Conservation (phyloP, 2,329 filamentous ascomycete species). For the Colletotrichum sp. region DNA sequence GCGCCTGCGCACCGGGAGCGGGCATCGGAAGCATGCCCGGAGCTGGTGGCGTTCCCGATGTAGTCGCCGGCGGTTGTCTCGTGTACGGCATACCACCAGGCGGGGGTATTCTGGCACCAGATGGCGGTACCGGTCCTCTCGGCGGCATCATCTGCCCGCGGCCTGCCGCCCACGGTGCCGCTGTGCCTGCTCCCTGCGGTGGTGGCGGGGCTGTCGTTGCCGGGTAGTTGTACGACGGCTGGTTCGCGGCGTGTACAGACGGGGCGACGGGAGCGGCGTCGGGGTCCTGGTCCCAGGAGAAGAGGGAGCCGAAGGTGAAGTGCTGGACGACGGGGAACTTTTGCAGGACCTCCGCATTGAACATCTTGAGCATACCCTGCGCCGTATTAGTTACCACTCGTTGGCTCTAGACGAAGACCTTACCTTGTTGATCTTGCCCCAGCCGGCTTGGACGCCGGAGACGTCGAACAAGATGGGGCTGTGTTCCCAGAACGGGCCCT, state of each 20-base stretch:
- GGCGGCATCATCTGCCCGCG: slow-evolving; percentile 31
- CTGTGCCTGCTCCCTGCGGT: slow-evolving; percentile 34
- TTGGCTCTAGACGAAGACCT: neutral
- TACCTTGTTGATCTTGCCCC: slow-evolving; percentile 96
- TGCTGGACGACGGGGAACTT: slow-evolving; percentile 99
- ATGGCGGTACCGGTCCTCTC: slow-evolving; percentile 36
- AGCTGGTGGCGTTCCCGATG: neutral
- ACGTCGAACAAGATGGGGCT: slow-evolving; percentile 92
- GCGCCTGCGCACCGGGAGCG: slow-evolving; percentile 12
- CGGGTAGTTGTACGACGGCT: slow-evolving; percentile 41
- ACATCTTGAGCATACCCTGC: slow-evolving; percentile 99
- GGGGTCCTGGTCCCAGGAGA: slow-evolving; percentile 76
- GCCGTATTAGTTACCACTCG: neutral
- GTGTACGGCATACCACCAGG: slow-evolving; percentile 44
- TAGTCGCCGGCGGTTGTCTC: slow-evolving; percentile 31
- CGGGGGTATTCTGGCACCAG: slow-evolving; percentile 39
- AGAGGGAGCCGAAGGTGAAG: slow-evolving; percentile 83
- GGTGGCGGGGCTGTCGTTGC: slow-evolving; percentile 30
- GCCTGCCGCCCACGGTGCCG: slow-evolving; percentile 48
- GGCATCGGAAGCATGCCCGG: slow-evolving; percentile 23
- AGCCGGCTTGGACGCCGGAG: slow-evolving; percentile 88
- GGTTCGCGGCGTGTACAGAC: slow-evolving; percentile 63
- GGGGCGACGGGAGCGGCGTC: slow-evolving; percentile 53
- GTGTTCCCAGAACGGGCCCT: slow-evolving; percentile 95
- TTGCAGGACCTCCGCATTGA: slow-evolving; percentile 91